Percentiles rank a stretch among this genome's conserved stretches.
Conservation (phyloP, 192 early-diverging fungal species). For the Coemansia sp. region DNA sequence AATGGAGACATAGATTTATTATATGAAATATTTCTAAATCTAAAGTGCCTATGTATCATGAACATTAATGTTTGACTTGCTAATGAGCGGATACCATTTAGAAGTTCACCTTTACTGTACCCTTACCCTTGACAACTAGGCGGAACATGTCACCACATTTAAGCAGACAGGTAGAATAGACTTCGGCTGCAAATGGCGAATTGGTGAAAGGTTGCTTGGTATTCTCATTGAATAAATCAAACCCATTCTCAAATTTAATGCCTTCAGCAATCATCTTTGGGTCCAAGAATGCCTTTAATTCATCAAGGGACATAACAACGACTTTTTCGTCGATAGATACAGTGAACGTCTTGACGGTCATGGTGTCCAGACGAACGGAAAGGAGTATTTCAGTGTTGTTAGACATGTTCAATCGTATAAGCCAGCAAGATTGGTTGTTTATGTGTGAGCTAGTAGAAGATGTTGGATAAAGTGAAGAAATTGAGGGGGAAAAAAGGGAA, state of each 20-base stretch:
- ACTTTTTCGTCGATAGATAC: neutral
- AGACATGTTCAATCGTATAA: neutral
- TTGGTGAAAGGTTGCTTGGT: neutral
- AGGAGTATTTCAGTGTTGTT: neutral
- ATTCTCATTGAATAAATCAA: neutral
- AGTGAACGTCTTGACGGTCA: neutral
- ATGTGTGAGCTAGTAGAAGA: neutral
- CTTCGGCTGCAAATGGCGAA: neutral
- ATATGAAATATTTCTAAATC: neutral
- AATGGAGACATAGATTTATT: too few relatives aligned
- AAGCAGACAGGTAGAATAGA: neutral
- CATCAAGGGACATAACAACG: neutral
- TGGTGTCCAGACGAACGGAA: neutral
- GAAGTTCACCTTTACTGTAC: neutral
- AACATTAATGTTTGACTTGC: neutral
- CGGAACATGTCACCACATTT: neutral
- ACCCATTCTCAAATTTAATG: neutral
- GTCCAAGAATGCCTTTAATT: neutral
- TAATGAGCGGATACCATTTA: neutral
- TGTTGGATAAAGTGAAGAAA: neutral
- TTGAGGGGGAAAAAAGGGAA: neutral
- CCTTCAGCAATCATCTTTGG: neutral
- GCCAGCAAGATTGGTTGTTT: neutral
- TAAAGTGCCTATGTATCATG: neutral
- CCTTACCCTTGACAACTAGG: neutral